Evolutionary conservation across 495 filamentous ascomycete genomes (phyloP).

Genomic region (Lasiosphaeria miniovina): DNA sequence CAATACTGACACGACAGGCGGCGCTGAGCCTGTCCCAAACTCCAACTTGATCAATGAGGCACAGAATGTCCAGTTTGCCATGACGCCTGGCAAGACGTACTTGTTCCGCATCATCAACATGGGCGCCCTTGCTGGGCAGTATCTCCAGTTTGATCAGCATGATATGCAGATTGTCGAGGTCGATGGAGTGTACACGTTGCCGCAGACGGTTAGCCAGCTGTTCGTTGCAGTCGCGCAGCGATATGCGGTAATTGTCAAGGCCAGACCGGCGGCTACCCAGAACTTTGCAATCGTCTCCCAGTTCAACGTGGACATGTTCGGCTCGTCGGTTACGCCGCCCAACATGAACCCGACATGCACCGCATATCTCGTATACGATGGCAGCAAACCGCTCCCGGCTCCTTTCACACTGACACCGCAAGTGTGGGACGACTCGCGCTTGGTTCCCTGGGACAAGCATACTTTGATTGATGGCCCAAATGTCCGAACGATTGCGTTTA

Average conservation of each 20-base stretch:
- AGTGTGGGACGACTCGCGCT: conserved; percentile 55
- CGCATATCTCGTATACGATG: conserved; percentile 59
- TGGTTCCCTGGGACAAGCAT: conserved; percentile 37
- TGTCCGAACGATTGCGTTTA: conserved; percentile 32
- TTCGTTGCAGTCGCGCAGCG: conserved; percentile 54
- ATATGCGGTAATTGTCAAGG: conserved; percentile 52
- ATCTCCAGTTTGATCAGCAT: conserved; percentile 55
- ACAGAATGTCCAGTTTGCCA: conserved; percentile 32
- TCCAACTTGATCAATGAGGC: conserved; percentile 59
- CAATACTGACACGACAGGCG: conserved; percentile 39
- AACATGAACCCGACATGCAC: conserved; percentile 10
- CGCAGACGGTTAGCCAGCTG: conserved; percentile 19
- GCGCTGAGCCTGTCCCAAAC: conserved; percentile 53
- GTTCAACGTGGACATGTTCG: conserved; percentile 32
- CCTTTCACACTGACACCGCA: conserved; percentile 39
- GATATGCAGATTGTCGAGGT: conserved; percentile 50
- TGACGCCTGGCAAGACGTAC: conserved; percentile 56
- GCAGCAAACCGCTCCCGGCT: conserved; percentile 45
- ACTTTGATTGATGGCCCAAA: conserved; percentile 8
- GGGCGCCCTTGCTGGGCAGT: conserved; percentile 50
- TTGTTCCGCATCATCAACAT: conserved; percentile 65
- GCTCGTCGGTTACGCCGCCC: conserved; percentile 6
- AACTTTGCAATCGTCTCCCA: conserved; percentile 24
- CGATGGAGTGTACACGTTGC: conserved; percentile 28
- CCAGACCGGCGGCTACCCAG: conserved; percentile 26